These are phyloP conservation scores for Flaveria sonorensis DNA, from an alignment of 129 eudicot species.

Conservation along the genomic window DNA sequence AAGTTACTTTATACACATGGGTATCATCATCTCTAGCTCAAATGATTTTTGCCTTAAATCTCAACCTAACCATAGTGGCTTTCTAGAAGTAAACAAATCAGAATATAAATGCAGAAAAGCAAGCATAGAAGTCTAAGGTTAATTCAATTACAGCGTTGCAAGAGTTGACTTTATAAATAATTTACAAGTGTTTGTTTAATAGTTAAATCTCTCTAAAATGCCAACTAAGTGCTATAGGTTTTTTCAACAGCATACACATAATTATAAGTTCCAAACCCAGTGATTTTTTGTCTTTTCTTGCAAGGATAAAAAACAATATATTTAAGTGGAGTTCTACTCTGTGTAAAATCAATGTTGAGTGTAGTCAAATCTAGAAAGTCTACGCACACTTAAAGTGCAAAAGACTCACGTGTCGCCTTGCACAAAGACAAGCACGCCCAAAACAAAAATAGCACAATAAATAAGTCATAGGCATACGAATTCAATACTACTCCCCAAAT, in stretches of 20 bases:
- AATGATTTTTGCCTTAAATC: neutral
- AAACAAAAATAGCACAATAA: neutral
- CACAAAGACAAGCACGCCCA: neutral
- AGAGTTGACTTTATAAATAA: neutral
- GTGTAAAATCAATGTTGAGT: neutral
- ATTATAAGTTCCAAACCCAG: neutral
- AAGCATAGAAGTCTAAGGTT: neutral
- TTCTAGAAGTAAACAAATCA: neutral
- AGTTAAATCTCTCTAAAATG: neutral
- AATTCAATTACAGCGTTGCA: neutral
- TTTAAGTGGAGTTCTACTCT: neutral
- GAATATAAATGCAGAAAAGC: neutral
- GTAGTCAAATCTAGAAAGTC: neutral
- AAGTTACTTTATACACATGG: neutral
- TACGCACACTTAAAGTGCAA: neutral
- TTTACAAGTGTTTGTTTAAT: neutral
- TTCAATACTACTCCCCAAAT: neutral
- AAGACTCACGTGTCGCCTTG: neutral
- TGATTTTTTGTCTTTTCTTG: neutral
- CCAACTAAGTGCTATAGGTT: neutral
- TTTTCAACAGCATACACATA: neutral
- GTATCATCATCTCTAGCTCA: neutral
- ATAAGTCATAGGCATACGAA: neutral
- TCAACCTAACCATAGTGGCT: neutral
- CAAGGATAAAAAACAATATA: neutral